Base-by-base conservation (phyloP, 768 basidiomycete genomes). In the Hygrocybe punicea region DNA sequence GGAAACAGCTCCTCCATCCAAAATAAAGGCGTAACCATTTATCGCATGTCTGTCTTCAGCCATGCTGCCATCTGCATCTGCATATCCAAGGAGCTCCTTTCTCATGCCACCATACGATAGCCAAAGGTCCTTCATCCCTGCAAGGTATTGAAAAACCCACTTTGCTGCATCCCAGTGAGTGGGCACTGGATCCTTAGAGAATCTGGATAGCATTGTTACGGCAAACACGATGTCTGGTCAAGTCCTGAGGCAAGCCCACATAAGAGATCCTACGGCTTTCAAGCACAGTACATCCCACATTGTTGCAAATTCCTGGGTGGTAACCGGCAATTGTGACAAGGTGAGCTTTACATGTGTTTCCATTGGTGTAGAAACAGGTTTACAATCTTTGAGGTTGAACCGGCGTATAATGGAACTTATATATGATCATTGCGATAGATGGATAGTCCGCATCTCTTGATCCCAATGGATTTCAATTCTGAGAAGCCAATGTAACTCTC, bases 1-100 rank as follows among this genome's bases (percentile, higher is more conserved):
- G 3, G 67, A 60, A 5, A 81, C 63, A 2, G 72, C 63, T 4
- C 71, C 76, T 0, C 73, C 71, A 21, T 62, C 63, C 36, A 74
- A 50, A 7, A 66, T 48, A 57, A 70, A 75, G 0, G 63, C 60
- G 55, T 71, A 74, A 2, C 78, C 76, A 1, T 69, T 68, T 10
- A 68, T 65, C 3, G 70, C 68, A 16, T 60, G 36, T 14, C 69
- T 55, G 51, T 67, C 60, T 39, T 64, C 62, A 7, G 68, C 53
- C 4, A 50, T 58, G 3, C 58, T 70, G 63, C 63, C 71, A 51
- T 74, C 69, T 8, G 72, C 65, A 60, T 73, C 71, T 6, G 49
- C 8, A 19, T 45, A 59, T 16, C 53, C 34, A 24, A 48, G 21
- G 16, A 53, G 34, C 6, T 58, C 53, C 36, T 39, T 6, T 7